Evolutionary conservation across 2,329 filamentous ascomycete species (phyloP).

Genomic region (Aspergillus tanneri): DNA sequence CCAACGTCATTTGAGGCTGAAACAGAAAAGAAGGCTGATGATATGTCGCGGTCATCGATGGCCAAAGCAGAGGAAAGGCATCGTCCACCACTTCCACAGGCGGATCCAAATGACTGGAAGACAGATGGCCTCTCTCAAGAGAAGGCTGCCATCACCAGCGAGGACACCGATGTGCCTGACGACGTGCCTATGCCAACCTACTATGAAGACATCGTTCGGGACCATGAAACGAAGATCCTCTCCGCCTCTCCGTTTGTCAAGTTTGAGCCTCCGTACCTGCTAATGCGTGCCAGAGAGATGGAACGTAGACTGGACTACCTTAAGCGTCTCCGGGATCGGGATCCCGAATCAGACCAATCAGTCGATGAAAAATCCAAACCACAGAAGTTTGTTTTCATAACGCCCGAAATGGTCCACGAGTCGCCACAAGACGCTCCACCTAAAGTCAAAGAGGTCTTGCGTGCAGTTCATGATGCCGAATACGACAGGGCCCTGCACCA

Average conservation of each 20-base stretch:
- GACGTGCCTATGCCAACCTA: constrained; percentile 84
- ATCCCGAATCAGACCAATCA: constrained; percentile 40
- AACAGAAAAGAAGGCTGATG: constrained; percentile 20
- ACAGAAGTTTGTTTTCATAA: constrained; percentile 83
- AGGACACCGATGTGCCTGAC: constrained; percentile 61
- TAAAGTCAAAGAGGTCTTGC: constrained; percentile 88
- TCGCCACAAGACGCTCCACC: constrained; percentile 75
- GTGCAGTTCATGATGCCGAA: constrained; percentile 93
- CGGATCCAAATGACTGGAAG: constrained; percentile 18
- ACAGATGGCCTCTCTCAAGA: constrained; percentile 18
- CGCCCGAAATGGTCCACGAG: constrained; percentile 90
- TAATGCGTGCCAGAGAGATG: constrained; percentile 88
- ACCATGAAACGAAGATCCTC: constrained; percentile 87
- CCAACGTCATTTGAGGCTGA: constrained; percentile 60
- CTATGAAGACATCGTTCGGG: constrained; percentile 91
- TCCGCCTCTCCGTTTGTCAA: constrained; percentile 96
- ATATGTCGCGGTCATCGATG: constrained; percentile 9
- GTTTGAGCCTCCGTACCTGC: constrained; percentile 87
- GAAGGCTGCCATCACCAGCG: constrained; percentile 15
- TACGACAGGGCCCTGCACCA: constrained; percentile 93
- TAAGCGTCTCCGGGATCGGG: constrained; percentile 76
- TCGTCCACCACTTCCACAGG: constrained; percentile 15
- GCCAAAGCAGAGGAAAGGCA: constrained; percentile 8
- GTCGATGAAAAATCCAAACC: constrained; percentile 63
- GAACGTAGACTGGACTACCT: constrained; percentile 81